A percentile compares a stretch with the other conserved stretches of the same genome.
phyloP scores from a whole-genome alignment of 148 eudicot genomes.

The Arbutus unedo region DNA sequence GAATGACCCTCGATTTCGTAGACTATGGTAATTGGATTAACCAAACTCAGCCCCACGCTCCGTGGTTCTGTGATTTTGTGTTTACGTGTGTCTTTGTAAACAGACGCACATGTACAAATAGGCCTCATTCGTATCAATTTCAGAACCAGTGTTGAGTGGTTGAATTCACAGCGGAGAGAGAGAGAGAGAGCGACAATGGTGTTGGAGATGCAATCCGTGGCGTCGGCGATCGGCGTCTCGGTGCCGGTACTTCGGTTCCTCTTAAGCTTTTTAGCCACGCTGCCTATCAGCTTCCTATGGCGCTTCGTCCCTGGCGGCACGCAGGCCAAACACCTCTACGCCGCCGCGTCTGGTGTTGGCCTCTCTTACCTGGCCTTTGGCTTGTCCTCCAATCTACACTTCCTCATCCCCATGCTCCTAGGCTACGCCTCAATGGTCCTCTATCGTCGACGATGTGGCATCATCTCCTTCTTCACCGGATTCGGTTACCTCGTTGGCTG shows the following conservation, averaged over 20 bases:
- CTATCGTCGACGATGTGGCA: slow-evolving; percentile 65
- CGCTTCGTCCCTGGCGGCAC: slow-evolving; percentile 62
- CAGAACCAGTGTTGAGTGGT: neutral
- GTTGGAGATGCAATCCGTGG: slow-evolving; percentile 64
- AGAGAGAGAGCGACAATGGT: slow-evolving; percentile 31
- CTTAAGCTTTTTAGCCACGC: slow-evolving; percentile 64
- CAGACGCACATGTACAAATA: no score
- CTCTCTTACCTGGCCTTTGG: slow-evolving; percentile 84
- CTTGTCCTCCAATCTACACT: slow-evolving; percentile 77
- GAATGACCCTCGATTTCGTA: no score
- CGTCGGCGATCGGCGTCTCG: slow-evolving; percentile 68
- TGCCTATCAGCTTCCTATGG: slow-evolving; percentile 76
- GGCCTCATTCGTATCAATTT: no score
- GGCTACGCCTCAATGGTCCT: slow-evolving; percentile 69
- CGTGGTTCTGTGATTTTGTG: no score
- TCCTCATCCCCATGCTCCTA: slow-evolving; percentile 65
- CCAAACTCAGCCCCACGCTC: no score
- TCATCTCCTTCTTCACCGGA: slow-evolving; percentile 66
- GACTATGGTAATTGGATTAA: no score
- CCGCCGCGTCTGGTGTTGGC: slow-evolving; percentile 61
- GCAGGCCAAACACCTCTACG: slow-evolving; percentile 61
- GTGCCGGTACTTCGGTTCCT: slow-evolving; percentile 76
- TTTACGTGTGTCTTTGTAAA: no score
- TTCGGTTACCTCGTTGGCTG: slow-evolving; percentile 83
- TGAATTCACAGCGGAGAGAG: neutral